Percentiles rank a stretch among this genome's conserved stretches.
phyloP scores from a whole-genome alignment of 2,329 filamentous ascomycete species.

The Claviceps arundinis region DNA sequence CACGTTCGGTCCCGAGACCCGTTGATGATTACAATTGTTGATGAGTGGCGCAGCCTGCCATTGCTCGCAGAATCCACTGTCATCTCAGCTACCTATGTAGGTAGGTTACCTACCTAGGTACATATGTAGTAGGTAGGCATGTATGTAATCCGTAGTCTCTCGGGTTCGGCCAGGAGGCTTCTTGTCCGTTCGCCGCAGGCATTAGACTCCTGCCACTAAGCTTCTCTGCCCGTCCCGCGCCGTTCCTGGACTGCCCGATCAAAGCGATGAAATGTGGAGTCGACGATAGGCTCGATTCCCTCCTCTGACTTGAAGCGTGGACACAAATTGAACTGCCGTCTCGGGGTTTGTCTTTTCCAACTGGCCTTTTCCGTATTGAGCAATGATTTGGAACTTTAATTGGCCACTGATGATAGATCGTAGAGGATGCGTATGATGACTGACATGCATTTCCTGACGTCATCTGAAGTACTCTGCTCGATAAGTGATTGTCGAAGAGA shows the following conservation, averaged over 20 bases:
- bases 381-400: no score
- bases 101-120: no score
- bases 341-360: no score
- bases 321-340: no score
- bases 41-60: neutral
- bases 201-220: slow-evolving; percentile 1
- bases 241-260: neutral
- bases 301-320: neutral
- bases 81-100: neutral
- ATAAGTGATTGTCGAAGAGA: no score
- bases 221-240: slow-evolving; percentile 6
- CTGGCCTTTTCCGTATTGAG: no score
- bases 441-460: no score
- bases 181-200: neutral
- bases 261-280: neutral
- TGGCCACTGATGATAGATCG: no score
- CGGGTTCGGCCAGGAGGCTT: neutral
- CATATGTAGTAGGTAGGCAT: no score
- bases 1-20: neutral
- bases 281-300: neutral
- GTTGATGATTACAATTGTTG: neutral
- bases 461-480: no score
- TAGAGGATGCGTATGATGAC: no score
- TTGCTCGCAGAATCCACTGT: neutral
- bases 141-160: neutral